phyloP scores from a whole-genome alignment of 306 rosid genomes.

The Cyclanthera cordifolia region DNA sequence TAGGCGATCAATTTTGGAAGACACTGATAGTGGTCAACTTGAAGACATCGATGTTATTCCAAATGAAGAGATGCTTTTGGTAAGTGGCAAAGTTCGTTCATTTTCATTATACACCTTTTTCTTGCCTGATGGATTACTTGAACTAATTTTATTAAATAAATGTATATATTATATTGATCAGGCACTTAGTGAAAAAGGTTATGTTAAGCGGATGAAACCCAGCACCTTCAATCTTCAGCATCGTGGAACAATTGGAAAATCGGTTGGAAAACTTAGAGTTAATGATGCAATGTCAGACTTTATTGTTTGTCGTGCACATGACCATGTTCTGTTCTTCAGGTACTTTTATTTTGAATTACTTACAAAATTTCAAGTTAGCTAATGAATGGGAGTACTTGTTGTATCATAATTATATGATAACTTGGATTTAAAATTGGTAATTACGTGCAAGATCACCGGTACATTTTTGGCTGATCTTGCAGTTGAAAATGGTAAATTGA shows the following conservation, averaged over 20 bases:
- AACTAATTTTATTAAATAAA: background rate
- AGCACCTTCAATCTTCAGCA: constrained; percentile 72
- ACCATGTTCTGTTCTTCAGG: constrained; percentile 93
- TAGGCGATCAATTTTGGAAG: constrained; percentile 77
- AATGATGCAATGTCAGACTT: constrained; percentile 95
- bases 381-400: background rate
- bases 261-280: constrained; percentile 90
- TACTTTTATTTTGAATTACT: too few relatives aligned
- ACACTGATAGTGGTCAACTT: constrained; percentile 72
- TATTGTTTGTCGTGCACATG: constrained; percentile 83
- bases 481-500: background rate
- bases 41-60: constrained; percentile 97
- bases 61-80: constrained; percentile 90
- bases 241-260: constrained; percentile 98
- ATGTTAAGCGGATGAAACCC: constrained; percentile 92
- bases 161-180: constrained; percentile 21
- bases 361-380: background rate
- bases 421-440: background rate
- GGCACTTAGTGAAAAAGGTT: constrained; percentile 93
- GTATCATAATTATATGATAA: background rate
- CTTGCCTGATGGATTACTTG: background rate
- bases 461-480: background rate
- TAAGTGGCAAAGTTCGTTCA: constrained; percentile 15
- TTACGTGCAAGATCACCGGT: background rate
- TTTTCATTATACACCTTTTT: background rate